Evolutionary conservation across 2,329 filamentous ascomycete genomes (phyloP).

Genomic region (Chalaropsis ovoidea): DNA sequence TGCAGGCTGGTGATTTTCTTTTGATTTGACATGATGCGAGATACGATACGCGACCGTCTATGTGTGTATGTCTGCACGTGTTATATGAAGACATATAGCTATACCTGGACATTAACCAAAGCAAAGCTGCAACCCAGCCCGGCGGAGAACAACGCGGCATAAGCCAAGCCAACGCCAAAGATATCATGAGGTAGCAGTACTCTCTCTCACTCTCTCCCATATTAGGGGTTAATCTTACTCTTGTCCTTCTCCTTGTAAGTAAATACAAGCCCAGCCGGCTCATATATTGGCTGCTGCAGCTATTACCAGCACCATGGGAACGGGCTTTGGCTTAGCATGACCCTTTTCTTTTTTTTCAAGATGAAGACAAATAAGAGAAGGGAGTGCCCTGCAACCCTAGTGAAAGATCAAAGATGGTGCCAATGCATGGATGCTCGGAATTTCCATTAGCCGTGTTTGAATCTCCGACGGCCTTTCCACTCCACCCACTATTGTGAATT

Average conservation of each 20-base stretch:
- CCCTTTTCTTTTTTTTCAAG: not conserved
- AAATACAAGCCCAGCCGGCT: not conserved
- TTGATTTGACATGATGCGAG: not conserved
- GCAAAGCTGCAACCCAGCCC: not conserved
- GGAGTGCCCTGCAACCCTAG: not conserved
- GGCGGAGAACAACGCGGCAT: not conserved
- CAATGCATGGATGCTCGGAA: not conserved
- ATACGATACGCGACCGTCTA: not conserved
- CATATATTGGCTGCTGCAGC: not conserved
- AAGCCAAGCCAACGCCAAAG: not conserved
- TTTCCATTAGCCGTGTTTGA: not conserved
- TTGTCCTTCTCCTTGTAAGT: no score
- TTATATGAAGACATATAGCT: not conserved
- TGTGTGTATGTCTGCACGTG: not conserved
- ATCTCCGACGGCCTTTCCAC: not conserved
- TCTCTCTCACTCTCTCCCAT: not conserved
- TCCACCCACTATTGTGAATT: not conserved
- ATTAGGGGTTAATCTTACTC: not conserved
- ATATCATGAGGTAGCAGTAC: conserved; percentile 5
- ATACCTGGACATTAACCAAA: not conserved
- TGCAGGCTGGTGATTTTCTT: not conserved
- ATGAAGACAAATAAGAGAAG: no score
- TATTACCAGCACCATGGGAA: conserved; percentile 4
- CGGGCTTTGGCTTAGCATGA: no score
- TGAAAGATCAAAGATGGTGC: not conserved